Evolutionary conservation across 2,329 filamentous ascomycete genomes (phyloP), one percentile per base, ranked within the genome.

Genomic region (Aspergillus sp.): DNA sequence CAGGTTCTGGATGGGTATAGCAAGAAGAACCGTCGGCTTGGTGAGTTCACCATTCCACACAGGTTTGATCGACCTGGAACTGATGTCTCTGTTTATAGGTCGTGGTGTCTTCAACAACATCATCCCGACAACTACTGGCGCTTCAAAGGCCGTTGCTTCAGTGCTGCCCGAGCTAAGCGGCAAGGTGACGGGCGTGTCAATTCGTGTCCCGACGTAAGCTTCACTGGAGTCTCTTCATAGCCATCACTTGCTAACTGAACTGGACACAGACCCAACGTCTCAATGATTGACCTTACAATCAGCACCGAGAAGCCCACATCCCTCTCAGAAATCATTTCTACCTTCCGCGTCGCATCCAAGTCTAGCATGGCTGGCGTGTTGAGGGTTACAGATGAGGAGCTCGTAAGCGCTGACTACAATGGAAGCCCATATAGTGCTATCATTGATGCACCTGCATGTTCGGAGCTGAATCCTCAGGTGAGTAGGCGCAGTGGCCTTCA

Each of bases 21-120:
- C 62, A 71, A 72, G 67, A 73, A 72, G 67, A 73, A 73, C 58
- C 65, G 66, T 23, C 70, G 72, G 30, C 59, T 73, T 10, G 71
- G 71, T 67, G 63, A 36, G 32, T 36, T 4, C 5, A 1, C 4
- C 58, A 60, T 56, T 30, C 4, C 28, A 5, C 21, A 13, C 10
- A 45, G 3, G 5, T 10, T 12, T 23, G 8, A 36, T 38, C 3
- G 38, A 41, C 7, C 7, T 17, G 2, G 2, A 25, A 25, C 58
- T 56, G n/a, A 55, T 28, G 9, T 19, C 38, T 43, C 15, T 8
- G n/a, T 15, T 19, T 41, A 13, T 19, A 70, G 92, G 92, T 79
- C 92, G 92, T 82, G 91, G 90, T 72, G 92, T 92, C 81, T 92
- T 92, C 76, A 90, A 94, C 84, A 96, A 97, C 86, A 96, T 96